Evolutionary conservation across 345 rosid genomes (phyloP), one percentile per base, ranked within the genome.

Genomic region (Euphorbia tirucalli): DNA sequence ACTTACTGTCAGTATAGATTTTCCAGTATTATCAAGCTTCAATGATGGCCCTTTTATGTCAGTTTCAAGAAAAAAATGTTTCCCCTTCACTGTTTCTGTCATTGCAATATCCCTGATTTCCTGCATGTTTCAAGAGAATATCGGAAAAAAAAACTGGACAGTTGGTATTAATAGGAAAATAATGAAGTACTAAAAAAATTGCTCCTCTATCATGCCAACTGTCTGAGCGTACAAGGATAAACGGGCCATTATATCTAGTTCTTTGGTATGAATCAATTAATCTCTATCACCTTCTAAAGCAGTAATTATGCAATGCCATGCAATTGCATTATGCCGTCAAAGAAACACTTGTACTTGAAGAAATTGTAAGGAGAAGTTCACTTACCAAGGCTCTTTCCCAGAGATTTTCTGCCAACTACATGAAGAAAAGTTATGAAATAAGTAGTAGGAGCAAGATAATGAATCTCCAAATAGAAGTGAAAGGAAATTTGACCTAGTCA

Each of bases 351-450:
- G 65, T n/a, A 27, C 10, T 44, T 8, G 35, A 61, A 46, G 32
- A 25, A 58, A 71, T 30, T 10, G 3, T 55, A 4, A 21, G 49
- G 67, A 48, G 54, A 74, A 74, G 13, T 66, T 78, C 65, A 80
- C 90, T 84, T 78, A 89, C 97, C 87, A 94, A 74, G 55, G 97
- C 97, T 78, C 82, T 92, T 82, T 94, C 98, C 98, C 92, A 92
- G 14, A 80, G 80, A 70, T 84, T 88, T 75, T 92, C 97, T n/a
- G 90, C 89, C 68, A 94, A 83, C 97, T 92, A 72, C 78, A 72
- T 35, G 61, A 72, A 31, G 57, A 50, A 71, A 70, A 56, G 18
- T 5, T 61, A 24, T 39, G 27, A 31, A 22, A 64, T 75, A 56
- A 81, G 78, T 21, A 55, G 75, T 50, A 68, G 16, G 25, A 37